Evolutionary conservation across 2,329 filamentous ascomycete genomes (phyloP).

Genomic region (Fusarium albidum): DNA sequence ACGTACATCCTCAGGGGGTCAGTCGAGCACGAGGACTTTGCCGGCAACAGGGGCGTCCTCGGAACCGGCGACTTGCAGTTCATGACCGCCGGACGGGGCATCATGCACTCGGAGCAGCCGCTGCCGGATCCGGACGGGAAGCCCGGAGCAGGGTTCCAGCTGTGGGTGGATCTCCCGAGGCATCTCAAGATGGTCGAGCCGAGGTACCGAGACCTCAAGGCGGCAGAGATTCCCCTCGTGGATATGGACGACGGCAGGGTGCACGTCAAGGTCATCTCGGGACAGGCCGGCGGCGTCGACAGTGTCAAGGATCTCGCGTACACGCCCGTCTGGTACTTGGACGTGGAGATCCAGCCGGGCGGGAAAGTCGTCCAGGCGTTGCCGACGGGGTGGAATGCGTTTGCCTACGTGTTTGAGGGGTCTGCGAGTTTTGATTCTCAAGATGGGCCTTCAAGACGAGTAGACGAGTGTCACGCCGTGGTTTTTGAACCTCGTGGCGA

Average conservation of each 20-base stretch:
- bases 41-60: conserved; percentile 3
- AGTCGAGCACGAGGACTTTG: conserved; percentile 9
- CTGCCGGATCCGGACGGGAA: neutral
- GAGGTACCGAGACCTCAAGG: conserved; percentile 8
- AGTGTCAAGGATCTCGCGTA: conserved; percentile 5
- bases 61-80: conserved; percentile 5
- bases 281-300: conserved; percentile 1
- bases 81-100: conserved; percentile 9
- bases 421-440: neutral
- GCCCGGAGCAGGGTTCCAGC: conserved; percentile 1
- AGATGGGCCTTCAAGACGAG: neutral
- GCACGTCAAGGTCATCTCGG: conserved; percentile 7
- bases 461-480: neutral
- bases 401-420: conserved; percentile 5
- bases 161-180: conserved; percentile 9
- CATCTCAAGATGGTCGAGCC: conserved; percentile 10
- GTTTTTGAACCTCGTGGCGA: conserved; percentile 1
- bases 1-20: conserved; percentile 2
- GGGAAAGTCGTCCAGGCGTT: neutral
- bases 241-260: conserved; percentile 1
- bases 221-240: neutral
- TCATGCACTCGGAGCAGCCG: conserved; percentile 10
- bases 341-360: conserved; percentile 8
- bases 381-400: conserved; percentile 8
- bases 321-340: conserved; percentile 8